Percentiles rank a stretch among this genome's conserved stretches.
Evolutionary conservation across 768 basidiomycete species (phyloP).

Genomic region (Boletales sp.): DNA sequence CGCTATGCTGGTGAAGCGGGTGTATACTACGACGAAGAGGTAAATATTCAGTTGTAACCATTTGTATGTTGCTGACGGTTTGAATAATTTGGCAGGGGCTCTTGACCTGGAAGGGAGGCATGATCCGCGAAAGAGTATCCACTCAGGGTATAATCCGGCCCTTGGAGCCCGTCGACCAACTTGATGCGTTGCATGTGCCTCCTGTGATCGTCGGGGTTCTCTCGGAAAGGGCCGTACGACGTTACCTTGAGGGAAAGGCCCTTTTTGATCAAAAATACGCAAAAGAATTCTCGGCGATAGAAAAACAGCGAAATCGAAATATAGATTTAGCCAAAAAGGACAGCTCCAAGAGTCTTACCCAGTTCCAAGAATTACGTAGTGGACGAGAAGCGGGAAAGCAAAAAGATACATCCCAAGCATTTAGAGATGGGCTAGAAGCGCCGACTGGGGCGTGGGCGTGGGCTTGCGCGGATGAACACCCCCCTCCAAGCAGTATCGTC

Average conservation of each 20-base stretch:
- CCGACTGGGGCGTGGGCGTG: slow-evolving; percentile 65
- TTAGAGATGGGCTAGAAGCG: slow-evolving; percentile 34
- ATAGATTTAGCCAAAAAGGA: slow-evolving; percentile 64
- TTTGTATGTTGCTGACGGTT: neutral
- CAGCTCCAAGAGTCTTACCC: slow-evolving; percentile 48
- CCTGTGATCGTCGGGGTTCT: slow-evolving; percentile 66
- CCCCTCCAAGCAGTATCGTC: slow-evolving; percentile 90
- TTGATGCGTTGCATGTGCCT: slow-evolving; percentile 65
- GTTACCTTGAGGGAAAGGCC: slow-evolving; percentile 66
- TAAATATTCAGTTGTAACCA: slow-evolving; percentile 25
- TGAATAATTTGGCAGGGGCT: slow-evolving; percentile 28
- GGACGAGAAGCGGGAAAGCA: slow-evolving; percentile 20
- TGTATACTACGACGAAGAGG: slow-evolving; percentile 52
- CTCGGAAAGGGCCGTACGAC: slow-evolving; percentile 68
- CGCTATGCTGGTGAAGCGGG: slow-evolving; percentile 58
- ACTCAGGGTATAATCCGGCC: slow-evolving; percentile 79
- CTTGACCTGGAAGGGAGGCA: slow-evolving; percentile 45
- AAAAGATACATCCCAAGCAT: slow-evolving; percentile 15
- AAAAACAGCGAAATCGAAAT: slow-evolving; percentile 64
- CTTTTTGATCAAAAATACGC: slow-evolving; percentile 68
- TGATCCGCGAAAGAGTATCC: slow-evolving; percentile 91
- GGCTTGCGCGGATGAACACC: slow-evolving; percentile 84
- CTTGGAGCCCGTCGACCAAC: slow-evolving; percentile 66
- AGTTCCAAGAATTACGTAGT: slow-evolving; percentile 33
- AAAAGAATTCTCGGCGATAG: slow-evolving; percentile 51